Percentiles rank a stretch among this genome's conserved stretches.
These are phyloP conservation scores for Articulospora tetracladia DNA, from an alignment of 495 filamentous ascomycete species.

Conservation along the genomic window DNA sequence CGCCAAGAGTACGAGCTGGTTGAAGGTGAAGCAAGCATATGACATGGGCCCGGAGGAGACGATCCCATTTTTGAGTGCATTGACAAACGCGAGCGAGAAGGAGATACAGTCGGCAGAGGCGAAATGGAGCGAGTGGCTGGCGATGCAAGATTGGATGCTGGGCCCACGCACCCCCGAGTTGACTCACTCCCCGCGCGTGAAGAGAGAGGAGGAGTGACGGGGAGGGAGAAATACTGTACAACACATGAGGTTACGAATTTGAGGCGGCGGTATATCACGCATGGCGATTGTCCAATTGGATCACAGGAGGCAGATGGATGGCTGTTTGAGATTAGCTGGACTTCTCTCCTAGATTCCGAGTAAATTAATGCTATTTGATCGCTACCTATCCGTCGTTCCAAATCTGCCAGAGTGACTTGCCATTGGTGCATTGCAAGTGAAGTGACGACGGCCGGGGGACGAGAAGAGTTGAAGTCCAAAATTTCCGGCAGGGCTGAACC, in stretches of 20 bases:
- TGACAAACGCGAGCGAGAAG: slow-evolving; percentile 66
- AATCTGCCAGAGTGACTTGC: background rate
- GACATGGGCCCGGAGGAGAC: slow-evolving; percentile 78
- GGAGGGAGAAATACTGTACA: background rate
- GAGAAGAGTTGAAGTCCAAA: too few species aligned
- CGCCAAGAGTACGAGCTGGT: slow-evolving; percentile 87
- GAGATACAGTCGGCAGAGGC: slow-evolving; percentile 84
- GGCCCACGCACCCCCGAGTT: slow-evolving; percentile 42
- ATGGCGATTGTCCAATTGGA: background rate
- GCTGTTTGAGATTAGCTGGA: slow-evolving; percentile 1
- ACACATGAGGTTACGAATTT: background rate
- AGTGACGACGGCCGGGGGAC: too few species aligned
- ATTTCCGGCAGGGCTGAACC: background rate
- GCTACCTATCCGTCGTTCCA: background rate
- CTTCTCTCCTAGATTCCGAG: background rate
- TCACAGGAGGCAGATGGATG: background rate
- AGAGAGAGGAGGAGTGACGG: slow-evolving; percentile 59
- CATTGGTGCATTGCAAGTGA: background rate
- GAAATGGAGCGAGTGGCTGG: slow-evolving; percentile 48
- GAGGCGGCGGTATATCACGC: background rate
- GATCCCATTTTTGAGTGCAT: slow-evolving; percentile 79
- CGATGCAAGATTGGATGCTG: slow-evolving; percentile 30
- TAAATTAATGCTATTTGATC: background rate
- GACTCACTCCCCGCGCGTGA: slow-evolving; percentile 82
- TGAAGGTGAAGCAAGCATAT: slow-evolving; percentile 82